phyloP scores from a whole-genome alignment of 2,329 filamentous ascomycete genomes.

The Penicillium psychrosexuale region DNA sequence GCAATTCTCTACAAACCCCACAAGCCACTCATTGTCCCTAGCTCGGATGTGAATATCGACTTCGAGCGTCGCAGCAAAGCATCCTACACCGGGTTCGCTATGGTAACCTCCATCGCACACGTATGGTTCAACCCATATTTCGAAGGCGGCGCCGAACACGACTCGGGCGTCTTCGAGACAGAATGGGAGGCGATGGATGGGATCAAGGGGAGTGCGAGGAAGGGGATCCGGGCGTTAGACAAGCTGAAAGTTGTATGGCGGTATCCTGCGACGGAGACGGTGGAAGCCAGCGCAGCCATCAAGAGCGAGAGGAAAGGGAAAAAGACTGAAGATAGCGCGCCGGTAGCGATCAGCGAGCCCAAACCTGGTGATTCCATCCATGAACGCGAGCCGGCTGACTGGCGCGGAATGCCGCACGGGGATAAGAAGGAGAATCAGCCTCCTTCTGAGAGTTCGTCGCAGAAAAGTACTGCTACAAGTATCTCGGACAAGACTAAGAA shows the following conservation, averaged over 20 bases:
- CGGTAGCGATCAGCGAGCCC: slow-evolving; percentile 57
- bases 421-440: slow-evolving; percentile 11
- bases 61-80: slow-evolving; percentile 82
- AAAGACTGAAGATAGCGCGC: slow-evolving; percentile 24
- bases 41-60: slow-evolving; percentile 85
- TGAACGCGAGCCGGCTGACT: slow-evolving; percentile 69
- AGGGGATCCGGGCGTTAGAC: slow-evolving; percentile 79
- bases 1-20: slow-evolving; percentile 75
- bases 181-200: slow-evolving; percentile 84
- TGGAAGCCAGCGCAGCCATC: background rate
- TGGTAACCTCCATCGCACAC: slow-evolving; percentile 90
- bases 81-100: slow-evolving; percentile 71
- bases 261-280: slow-evolving; percentile 30
- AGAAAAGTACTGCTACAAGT: background rate
- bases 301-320: slow-evolving; percentile 7
- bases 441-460: background rate
- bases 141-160: slow-evolving; percentile 71
- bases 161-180: slow-evolving; percentile 68
- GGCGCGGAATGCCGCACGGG: slow-evolving; percentile 58
- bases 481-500: slow-evolving; percentile 4
- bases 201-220: slow-evolving; percentile 82
- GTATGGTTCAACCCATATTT: slow-evolving; percentile 98
- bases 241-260: slow-evolving; percentile 83
- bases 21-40: slow-evolving; percentile 66
- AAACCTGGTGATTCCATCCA: slow-evolving; percentile 64